Base-by-base conservation (phyloP, 192 early-diverging fungal genomes). In the Coemansia sp. region DNA sequence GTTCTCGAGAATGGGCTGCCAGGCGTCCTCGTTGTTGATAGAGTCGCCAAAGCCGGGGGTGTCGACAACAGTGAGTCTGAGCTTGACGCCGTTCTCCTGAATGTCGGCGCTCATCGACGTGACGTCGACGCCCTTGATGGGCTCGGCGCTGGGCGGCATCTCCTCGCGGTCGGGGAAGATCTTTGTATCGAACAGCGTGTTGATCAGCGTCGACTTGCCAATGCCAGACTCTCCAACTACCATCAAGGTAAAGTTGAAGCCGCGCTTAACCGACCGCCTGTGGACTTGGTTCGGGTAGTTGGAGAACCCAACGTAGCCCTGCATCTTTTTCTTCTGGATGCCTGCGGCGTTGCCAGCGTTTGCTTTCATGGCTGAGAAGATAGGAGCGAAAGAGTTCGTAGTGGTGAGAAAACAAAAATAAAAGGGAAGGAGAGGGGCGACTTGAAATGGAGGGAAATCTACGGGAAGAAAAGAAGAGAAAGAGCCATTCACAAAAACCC, bases 31-130 rank as follows among this genome's bases (percentile, higher is more conserved):
- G 80, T 99, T 99, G 86, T 98, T 99, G 71, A 99, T 93, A 80
- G 94, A 94, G 76, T 99, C 97, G 66, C 97, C 96, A 74, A 95
- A 99, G 14, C 96, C 97, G 42, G 96, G 97, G 25, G 97, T 98
- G 71, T 99, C 97, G 19, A 96, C 95, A 24, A 99, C 93, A 38
- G 91, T 97, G 14, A 99, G 86, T 74, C 92, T 89, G 46, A 99
- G 87, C 69, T 90, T 90, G 62, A 99, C 96, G 24, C 94, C 95
- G 72, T 93, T 97, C 74, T 99, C 97, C 78, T 99, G 94, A 65
- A 99, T 94, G 19, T 97, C 96, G 74, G 90, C 89, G 45, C 86
- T 92, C 70, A 92, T 88, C 56, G 89, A 87, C 60, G 92, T 89
- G 29, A 94, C 89, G 57, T 88, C 90, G 5, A 94, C 90, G 39